Percentiles rank a stretch among this genome's conserved stretches.
Evolutionary conservation across 2,329 filamentous ascomycete genomes (phyloP).

Genomic region (Calonectria multiphialidica): DNA sequence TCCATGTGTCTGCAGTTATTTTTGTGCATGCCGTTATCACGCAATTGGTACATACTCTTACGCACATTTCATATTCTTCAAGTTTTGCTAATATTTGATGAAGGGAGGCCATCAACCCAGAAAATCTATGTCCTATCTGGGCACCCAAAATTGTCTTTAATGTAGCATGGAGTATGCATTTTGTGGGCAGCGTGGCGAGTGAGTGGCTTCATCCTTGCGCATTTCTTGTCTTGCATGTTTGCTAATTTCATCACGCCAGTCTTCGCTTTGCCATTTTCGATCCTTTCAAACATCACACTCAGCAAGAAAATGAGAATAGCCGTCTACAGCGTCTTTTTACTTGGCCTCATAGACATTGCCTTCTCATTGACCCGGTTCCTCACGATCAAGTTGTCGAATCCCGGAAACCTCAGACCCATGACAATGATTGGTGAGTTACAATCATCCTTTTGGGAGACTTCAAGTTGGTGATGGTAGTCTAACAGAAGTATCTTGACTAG

Average conservation of each 20-base stretch:
- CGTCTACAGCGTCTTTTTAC: background rate
- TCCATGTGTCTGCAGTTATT: background rate
- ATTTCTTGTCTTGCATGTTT: background rate
- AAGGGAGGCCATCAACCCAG: background rate
- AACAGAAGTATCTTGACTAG: background rate
- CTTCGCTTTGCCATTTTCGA: background rate
- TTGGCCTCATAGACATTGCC: background rate
- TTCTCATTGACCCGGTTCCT: background rate
- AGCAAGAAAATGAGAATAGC: background rate
- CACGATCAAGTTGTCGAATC: background rate
- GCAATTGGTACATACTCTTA: background rate
- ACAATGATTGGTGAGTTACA: background rate
- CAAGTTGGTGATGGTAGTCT: background rate
- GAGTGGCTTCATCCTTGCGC: background rate
- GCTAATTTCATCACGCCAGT: background rate
- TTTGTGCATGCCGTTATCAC: background rate
- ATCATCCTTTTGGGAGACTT: background rate
- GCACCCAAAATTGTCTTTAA: constrained; percentile 1
- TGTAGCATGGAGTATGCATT: background rate
- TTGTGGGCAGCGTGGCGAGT: background rate
- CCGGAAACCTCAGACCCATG: background rate
- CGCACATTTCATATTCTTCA: background rate
- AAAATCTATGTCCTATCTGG: background rate
- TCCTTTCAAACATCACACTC: background rate
- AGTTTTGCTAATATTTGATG: background rate